These are phyloP conservation scores for Macrolepiota dolichaula DNA, from an alignment of 768 basidiomycete species.

Conservation along the genomic window DNA sequence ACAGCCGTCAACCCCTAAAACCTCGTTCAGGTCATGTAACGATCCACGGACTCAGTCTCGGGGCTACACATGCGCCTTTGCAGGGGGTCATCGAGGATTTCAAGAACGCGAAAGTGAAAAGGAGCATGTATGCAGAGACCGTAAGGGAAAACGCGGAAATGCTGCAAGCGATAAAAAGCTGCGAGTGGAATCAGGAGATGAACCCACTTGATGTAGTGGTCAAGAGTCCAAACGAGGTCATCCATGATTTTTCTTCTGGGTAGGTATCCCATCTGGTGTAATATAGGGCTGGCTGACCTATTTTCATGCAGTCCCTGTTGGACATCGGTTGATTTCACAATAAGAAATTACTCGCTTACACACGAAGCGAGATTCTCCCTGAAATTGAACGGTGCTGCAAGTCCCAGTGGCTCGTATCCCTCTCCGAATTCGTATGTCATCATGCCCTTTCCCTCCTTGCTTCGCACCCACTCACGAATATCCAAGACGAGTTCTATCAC, in stretches of 20 bases:
- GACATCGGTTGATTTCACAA: slow-evolving; percentile 47
- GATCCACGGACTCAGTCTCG: slow-evolving; percentile 57
- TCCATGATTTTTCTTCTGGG: slow-evolving; percentile 72
- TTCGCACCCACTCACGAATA: background rate
- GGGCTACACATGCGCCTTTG: slow-evolving; percentile 67
- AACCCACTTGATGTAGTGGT: slow-evolving; percentile 62
- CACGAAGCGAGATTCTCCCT: slow-evolving; percentile 57
- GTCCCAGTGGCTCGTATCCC: slow-evolving; percentile 3
- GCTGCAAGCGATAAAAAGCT: slow-evolving; percentile 59
- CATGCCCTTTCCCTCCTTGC: background rate
- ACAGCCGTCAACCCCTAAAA: slow-evolving; percentile 19
- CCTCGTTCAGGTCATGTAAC: slow-evolving; percentile 59
- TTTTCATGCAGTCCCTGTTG: slow-evolving; percentile 47
- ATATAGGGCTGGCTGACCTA: background rate
- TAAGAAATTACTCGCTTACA: slow-evolving; percentile 74
- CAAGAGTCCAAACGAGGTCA: slow-evolving; percentile 36
- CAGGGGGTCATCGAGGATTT: slow-evolving; percentile 56
- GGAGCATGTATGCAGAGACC: slow-evolving; percentile 93
- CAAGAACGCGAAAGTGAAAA: slow-evolving; percentile 61
- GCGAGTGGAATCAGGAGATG: slow-evolving; percentile 79
- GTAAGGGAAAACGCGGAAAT: slow-evolving; percentile 66
- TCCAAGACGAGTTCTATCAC: slow-evolving; percentile 40
- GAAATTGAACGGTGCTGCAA: slow-evolving; percentile 31
- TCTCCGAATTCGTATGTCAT: slow-evolving; percentile 9
- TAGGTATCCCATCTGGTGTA: slow-evolving; percentile 33